phyloP scores from a whole-genome alignment of 2,329 filamentous ascomycete species.

The Zarea fungicola region DNA sequence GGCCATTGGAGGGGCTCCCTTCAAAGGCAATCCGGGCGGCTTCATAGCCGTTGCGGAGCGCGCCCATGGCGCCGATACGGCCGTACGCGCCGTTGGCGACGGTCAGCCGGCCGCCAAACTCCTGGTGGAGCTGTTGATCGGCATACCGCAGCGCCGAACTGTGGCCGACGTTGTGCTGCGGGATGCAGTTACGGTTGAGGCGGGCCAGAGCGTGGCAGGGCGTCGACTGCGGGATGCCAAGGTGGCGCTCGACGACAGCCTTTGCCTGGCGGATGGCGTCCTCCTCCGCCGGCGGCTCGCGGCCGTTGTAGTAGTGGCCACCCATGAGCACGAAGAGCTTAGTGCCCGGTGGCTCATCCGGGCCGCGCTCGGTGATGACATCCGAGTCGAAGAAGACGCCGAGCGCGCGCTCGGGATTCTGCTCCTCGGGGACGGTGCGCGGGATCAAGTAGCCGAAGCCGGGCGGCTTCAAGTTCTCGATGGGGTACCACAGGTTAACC shows the following conservation, averaged over 20 bases:
- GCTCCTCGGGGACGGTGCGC: constrained; percentile 58
- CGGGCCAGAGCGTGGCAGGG: constrained; percentile 58
- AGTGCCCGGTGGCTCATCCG: constrained; percentile 59
- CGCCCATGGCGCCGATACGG: constrained; percentile 44
- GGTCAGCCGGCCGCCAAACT: constrained; percentile 59
- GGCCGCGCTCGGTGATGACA: constrained; percentile 36
- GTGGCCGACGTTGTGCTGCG: constrained; percentile 85
- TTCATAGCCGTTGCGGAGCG: constrained; percentile 46
- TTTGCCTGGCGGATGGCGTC: constrained; percentile 67
- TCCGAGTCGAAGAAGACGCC: constrained; percentile 91
- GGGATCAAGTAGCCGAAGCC: constrained; percentile 95
- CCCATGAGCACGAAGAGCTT: constrained; percentile 94
- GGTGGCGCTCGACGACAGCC: constrained; percentile 64
- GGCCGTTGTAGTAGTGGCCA: constrained; percentile 76
- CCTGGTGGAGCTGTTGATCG: constrained; percentile 46
- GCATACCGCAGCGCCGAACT: constrained; percentile 53
- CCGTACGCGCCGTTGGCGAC: constrained; percentile 56
- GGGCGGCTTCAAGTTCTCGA: constrained; percentile 54
- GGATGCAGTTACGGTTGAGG: constrained; percentile 67
- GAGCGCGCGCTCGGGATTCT: constrained; percentile 78
- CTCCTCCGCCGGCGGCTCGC: constrained; percentile 50
- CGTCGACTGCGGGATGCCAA: constrained; percentile 58
- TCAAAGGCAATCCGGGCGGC: constrained; percentile 34
- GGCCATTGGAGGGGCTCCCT: constrained; percentile 23
- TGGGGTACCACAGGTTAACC: constrained; percentile 80